Conservation (phyloP, 1,284 basidiomycete species). For the Moesziomyces antarcticus region DNA sequence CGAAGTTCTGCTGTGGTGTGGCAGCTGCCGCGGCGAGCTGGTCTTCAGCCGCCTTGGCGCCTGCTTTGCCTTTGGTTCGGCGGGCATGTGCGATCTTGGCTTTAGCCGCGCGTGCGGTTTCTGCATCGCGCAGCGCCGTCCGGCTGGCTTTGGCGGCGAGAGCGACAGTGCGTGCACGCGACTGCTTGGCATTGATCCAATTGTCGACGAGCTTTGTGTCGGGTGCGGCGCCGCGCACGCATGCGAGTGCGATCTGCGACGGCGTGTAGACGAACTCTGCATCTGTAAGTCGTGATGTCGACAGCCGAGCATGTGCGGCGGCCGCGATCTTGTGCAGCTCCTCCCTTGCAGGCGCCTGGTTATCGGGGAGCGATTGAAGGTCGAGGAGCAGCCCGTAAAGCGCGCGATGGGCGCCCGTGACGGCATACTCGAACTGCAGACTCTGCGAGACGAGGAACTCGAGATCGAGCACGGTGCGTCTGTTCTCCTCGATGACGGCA, state of each 20-base stretch:
- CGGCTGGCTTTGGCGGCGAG: slow-evolving; percentile 14
- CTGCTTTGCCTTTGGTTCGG: slow-evolving; percentile 30
- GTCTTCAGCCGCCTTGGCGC: slow-evolving; percentile 36
- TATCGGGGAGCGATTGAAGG: slow-evolving; percentile 75
- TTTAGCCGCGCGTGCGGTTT: slow-evolving; percentile 13
- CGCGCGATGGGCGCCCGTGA: slow-evolving; percentile 89
- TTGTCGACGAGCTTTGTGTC: slow-evolving; percentile 72
- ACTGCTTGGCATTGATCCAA: slow-evolving; percentile 71
- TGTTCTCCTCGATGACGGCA: slow-evolving; percentile 73
- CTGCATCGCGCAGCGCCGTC: slow-evolving; percentile 12
- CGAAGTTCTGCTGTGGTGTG: background rate
- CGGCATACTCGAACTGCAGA: slow-evolving; percentile 89
- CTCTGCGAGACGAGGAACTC: slow-evolving; percentile 96
- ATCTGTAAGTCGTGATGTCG: slow-evolving; percentile 82
- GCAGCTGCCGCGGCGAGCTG: slow-evolving; percentile 13
- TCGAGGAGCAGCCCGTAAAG: slow-evolving; percentile 91
- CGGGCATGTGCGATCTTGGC: slow-evolving; percentile 25
- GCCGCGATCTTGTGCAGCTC: slow-evolving; percentile 41
- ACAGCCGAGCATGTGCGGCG: slow-evolving; percentile 27
- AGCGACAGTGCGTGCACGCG: slow-evolving; percentile 1
- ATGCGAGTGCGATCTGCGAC: slow-evolving; percentile 91
- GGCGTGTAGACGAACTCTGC: slow-evolving; percentile 91
- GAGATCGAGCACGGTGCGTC: slow-evolving; percentile 85
- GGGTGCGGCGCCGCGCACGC: slow-evolving; percentile 69
- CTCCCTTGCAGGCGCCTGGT: slow-evolving; percentile 18